Evolutionary conservation across 345 rosid species (phyloP).

Genomic region (Eucalyptus virginea): DNA sequence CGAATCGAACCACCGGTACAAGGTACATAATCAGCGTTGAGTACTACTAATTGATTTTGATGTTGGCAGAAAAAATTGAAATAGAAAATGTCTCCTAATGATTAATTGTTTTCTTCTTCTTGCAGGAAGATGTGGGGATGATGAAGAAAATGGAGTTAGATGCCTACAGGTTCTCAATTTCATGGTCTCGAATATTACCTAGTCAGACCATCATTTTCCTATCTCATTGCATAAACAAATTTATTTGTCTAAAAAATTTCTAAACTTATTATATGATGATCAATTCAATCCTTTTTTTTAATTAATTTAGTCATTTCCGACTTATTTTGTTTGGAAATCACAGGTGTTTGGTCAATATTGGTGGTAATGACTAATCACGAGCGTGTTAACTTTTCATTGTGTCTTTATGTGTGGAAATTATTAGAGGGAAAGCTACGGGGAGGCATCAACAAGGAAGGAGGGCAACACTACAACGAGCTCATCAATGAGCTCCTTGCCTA

Average conservation of each 20-base stretch:
- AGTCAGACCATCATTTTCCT: neutral
- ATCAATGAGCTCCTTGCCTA: constrained; percentile 36
- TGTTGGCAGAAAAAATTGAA: neutral
- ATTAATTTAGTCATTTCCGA: no score
- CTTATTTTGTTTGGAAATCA: no score
- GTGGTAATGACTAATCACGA: neutral
- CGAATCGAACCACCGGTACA: constrained; percentile 39
- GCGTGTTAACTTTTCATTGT: neutral
- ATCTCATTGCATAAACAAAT: neutral
- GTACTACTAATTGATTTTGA: neutral
- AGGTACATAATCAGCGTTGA: constrained; percentile 4
- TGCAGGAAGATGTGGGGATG: constrained; percentile 12
- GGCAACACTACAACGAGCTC: constrained; percentile 29
- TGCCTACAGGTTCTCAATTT: constrained; percentile 22
- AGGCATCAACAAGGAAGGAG: constrained; percentile 40
- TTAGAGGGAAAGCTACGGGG: constrained; percentile 22
- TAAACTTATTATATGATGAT: no score
- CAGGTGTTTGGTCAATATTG: no score
- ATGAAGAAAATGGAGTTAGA: constrained; percentile 24
- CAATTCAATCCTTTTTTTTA: no score
- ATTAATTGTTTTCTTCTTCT: neutral
- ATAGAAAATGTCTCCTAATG: neutral
- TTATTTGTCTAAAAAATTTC: no score
- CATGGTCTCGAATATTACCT: constrained; percentile 28
- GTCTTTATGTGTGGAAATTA: neutral